Conservation (phyloP, 2,329 filamentous ascomycete species). For the Ceratocystis huliohia region DNA sequence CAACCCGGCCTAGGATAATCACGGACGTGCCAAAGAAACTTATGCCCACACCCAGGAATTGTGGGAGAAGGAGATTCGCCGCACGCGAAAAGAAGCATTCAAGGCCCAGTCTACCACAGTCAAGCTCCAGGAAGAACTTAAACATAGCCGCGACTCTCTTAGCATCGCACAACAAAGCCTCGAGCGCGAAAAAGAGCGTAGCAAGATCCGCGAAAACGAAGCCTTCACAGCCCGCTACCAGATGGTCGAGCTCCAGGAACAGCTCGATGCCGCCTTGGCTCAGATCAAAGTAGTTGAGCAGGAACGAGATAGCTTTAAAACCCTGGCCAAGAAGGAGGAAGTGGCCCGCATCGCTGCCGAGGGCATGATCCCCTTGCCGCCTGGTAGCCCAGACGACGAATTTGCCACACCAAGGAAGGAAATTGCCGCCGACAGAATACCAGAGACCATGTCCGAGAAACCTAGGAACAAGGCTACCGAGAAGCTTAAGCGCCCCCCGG, state of each 20-base stretch:
- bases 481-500: slow-evolving; percentile 24
- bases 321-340: slow-evolving; percentile 59
- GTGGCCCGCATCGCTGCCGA: slow-evolving; percentile 60
- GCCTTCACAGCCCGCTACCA: slow-evolving; percentile 55
- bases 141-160: slow-evolving; percentile 42
- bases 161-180: slow-evolving; percentile 47
- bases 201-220: slow-evolving; percentile 52
- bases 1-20: slow-evolving; percentile 45
- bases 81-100: slow-evolving; percentile 59
- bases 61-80: slow-evolving; percentile 63
- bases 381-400: slow-evolving; percentile 41
- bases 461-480: slow-evolving; percentile 22
- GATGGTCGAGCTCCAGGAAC: slow-evolving; percentile 51
- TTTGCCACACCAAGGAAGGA: slow-evolving; percentile 48
- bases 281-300: slow-evolving; percentile 54
- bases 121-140: slow-evolving; percentile 63
- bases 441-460: slow-evolving; percentile 21
- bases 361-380: slow-evolving; percentile 54
- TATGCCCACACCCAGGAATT: slow-evolving; percentile 52
- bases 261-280: slow-evolving; percentile 51
- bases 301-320: slow-evolving; percentile 63
- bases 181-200: slow-evolving; percentile 50
- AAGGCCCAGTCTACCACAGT: slow-evolving; percentile 58
- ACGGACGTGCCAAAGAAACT: slow-evolving; percentile 56
- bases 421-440: slow-evolving; percentile 19